Conservation (phyloP, 176 grass and related monocot species). For the Zea mays region Zm-B73-REFERENCE-NAM-5.0 NC_050104.1:12136001-12136500, state of each 20-base stretch:
- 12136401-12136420: background rate
- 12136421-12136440: background rate
- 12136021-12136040: background rate
- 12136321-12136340: constrained; percentile 42
- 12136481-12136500: constrained; percentile 69
- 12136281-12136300: constrained; percentile 40
- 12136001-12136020: background rate
- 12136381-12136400: constrained; percentile 19
- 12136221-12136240: constrained; percentile 38
- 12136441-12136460: background rate
- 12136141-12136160: too few relatives aligned
- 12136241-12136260: constrained; percentile 32
- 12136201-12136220: constrained; percentile 34
- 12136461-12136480: constrained; percentile 29
- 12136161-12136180: background rate
- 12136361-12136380: constrained; percentile 43
- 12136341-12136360: constrained; percentile 47
- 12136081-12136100: too few relatives aligned
- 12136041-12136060: too few relatives aligned
- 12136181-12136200: constrained; percentile 2
- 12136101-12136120: too few relatives aligned
- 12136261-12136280: constrained; percentile 31
- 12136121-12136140: too few relatives aligned
- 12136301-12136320: constrained; percentile 25
- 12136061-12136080: too few relatives aligned